A percentile compares a stretch with the other conserved stretches of the same genome.
Conservation (phyloP, 768 basidiomycete species). For the Candolleomyces efflorescens region DNA sequence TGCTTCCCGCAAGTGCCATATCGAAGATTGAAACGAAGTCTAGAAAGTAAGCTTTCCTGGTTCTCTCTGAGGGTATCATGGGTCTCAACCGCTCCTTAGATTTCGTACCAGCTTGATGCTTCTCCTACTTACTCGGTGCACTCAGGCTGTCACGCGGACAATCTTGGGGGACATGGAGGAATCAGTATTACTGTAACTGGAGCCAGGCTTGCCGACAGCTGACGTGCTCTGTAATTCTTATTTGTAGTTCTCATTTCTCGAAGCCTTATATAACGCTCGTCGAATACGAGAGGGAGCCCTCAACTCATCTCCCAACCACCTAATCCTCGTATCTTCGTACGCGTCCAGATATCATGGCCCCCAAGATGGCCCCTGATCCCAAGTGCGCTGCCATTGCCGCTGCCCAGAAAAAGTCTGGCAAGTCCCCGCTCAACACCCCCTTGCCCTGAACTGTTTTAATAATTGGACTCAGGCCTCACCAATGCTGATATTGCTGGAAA, state of each 20-base stretch:
- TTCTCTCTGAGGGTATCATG: too few species aligned
- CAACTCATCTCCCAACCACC: not conserved
- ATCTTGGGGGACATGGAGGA: too few species aligned
- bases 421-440: slow-evolving; percentile 4
- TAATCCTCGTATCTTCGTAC: too few species aligned
- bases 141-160: too few species aligned
- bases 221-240: not conserved
- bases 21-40: too few species aligned
- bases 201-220: not conserved
- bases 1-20: too few species aligned
- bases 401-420: slow-evolving; percentile 49
- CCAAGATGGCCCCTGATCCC: slow-evolving; percentile 44
- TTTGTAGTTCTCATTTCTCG: not conserved
- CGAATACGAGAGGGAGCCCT: not conserved
- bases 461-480: slow-evolving; percentile 36
- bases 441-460: not conserved
- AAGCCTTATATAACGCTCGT: too few species aligned
- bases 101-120: too few species aligned
- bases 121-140: too few species aligned
- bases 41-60: too few species aligned
- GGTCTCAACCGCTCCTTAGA: too few species aligned
- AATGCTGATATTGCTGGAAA: slow-evolving; percentile 45
- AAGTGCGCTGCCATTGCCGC: slow-evolving; percentile 55
- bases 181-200: too few species aligned
- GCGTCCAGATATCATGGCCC: slow-evolving; percentile 11